Evolutionary conservation across 257 asterid species (phyloP), one percentile per base, ranked within the genome.

Genomic region (Primulina tabacum): DNA sequence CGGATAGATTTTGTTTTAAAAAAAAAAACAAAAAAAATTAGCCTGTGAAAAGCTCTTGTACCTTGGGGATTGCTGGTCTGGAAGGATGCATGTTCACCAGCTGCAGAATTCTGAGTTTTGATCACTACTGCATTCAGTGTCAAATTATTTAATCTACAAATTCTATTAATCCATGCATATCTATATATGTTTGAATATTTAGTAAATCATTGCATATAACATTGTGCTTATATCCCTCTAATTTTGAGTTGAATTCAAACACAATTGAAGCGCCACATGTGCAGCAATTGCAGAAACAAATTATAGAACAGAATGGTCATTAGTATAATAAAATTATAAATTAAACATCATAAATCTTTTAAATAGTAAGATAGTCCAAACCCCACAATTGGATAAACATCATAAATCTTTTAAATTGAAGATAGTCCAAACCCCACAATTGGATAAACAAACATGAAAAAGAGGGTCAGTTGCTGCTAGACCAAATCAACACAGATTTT

Each of bases 41-140:
- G 6, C 26, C 33, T 7, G 8, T 29, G 17, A 62, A 70, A 74
- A 55, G 60, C 32, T 73, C 65, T 69, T 77, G 35, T 85, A 93
- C 99, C 97, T 75, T 83, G 86, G 71, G 88, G 73, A 70, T 87
- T 91, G 73, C 77, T 78, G 7, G 96, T 79, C 73, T 77, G 83
- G 75, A 80, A 77, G 55, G 92, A 81, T 30, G 82, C 57, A 61
- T 69, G 82, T 69, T 88, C 90, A 75, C 80, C 80, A 16, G 77
- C 82, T 69, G 80, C 74, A 65, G 90, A 66, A 60, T 76, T 72
- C 21, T 83, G 84, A 33, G 84, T 38, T 9, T 84, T 76, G 57
- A 43, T 55, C 2, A 26, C 2, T 60, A 64, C 89, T 83, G 91
- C 85, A 85, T 16, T 20, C 60, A 68, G 77, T 34, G 63, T 70